phyloP scores from a whole-genome alignment of 169 alveolate species.

The Perkinsus marinus region DNA sequence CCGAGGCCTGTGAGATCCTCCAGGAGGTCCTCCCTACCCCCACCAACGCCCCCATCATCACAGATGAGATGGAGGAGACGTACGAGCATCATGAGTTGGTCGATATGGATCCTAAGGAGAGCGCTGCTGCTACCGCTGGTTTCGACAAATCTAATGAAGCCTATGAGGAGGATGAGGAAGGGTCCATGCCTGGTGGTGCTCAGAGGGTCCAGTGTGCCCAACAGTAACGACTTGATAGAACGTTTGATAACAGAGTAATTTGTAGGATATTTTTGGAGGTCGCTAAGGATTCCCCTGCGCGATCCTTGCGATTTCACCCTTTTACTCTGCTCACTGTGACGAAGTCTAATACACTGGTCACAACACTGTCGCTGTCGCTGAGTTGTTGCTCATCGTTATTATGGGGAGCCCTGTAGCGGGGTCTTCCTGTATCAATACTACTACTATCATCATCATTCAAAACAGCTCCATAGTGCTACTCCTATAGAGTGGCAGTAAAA shows the following conservation, averaged over 20 bases:
- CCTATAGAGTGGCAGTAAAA: too few species aligned
- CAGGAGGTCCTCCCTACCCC: background rate
- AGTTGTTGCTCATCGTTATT: background rate
- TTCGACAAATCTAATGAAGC: constrained; percentile 15
- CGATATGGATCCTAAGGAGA: background rate
- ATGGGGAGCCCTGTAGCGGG: too few species aligned
- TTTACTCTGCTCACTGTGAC: too few species aligned
- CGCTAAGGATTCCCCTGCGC: too few species aligned
- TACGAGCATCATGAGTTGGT: background rate
- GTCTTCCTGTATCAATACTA: too few species aligned
- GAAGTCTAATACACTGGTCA: too few species aligned
- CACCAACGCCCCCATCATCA: background rate
- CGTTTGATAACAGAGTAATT: too few species aligned
- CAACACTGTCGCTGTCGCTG: background rate
- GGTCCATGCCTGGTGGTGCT: constrained; percentile 29
- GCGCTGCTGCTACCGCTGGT: background rate
- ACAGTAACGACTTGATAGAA: too few species aligned
- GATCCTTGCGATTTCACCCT: too few species aligned
- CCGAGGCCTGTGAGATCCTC: background rate
- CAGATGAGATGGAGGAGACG: constrained; percentile 1
- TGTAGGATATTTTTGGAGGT: too few species aligned
- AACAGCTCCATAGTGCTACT: too few species aligned
- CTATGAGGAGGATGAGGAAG: constrained; percentile 24
- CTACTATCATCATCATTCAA: too few species aligned
- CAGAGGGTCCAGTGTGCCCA: constrained; percentile 34